A percentile compares a stretch with the other conserved stretches of the same genome.
phyloP scores from a whole-genome alignment of 345 rosid genomes.

The Brassica nigra region DNA sequence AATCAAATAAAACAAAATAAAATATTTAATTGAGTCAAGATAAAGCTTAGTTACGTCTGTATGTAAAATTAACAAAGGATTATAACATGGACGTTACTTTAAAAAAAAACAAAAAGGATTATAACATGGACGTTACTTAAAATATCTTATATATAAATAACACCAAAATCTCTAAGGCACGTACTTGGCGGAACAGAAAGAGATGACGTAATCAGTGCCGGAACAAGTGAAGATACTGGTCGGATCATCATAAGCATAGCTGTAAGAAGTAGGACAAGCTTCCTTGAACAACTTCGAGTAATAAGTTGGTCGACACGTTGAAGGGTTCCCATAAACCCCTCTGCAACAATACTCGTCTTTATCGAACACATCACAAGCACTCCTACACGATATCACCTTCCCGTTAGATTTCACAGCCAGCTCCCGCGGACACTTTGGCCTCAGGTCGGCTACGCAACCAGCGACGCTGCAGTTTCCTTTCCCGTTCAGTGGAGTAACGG shows the following conservation, averaged over 20 bases:
- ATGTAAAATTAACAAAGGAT: not conserved
- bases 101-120: too few species aligned
- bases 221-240: constrained; percentile 74
- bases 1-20: not conserved
- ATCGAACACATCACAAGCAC: constrained; percentile 89
- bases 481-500: constrained; percentile 63
- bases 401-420: constrained; percentile 60
- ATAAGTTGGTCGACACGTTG: constrained; percentile 63
- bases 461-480: constrained; percentile 65
- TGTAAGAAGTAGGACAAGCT: constrained; percentile 82
- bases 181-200: constrained; percentile 71
- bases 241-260: constrained; percentile 92
- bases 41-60: not conserved
- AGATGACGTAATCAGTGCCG: constrained; percentile 65
- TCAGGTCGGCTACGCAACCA: constrained; percentile 67
- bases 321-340: constrained; percentile 62
- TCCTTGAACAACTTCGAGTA: constrained; percentile 79
- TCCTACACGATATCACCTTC: constrained; percentile 65
- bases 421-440: constrained; percentile 62
- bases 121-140: not conserved
- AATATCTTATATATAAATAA: too few species aligned
- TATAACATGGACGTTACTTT: too few species aligned
- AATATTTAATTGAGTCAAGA: not conserved
- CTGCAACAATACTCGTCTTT: constrained; percentile 88
- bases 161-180: not conserved